Percentiles rank a stretch among this genome's conserved stretches.
These are phyloP conservation scores for Ophiostoma quercus DNA, from an alignment of 2,329 filamentous ascomycete species.

Conservation along the genomic window DNA sequence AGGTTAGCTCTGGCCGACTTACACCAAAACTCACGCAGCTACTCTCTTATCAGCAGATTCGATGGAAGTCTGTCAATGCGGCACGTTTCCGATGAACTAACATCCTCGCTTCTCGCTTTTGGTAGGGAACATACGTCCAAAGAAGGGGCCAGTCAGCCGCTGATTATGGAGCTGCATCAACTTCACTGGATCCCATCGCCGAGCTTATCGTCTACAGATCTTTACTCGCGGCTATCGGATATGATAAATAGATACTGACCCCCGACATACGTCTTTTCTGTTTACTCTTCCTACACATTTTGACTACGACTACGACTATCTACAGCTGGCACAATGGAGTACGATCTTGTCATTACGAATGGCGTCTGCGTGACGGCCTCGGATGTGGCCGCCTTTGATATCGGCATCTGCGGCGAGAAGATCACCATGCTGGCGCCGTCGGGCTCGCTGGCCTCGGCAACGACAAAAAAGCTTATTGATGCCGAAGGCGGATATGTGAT, in stretches of 20 bases:
- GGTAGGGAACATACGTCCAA: background rate
- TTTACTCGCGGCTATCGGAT: background rate
- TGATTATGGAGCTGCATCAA: background rate
- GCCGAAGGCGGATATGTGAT: conserved; percentile 42
- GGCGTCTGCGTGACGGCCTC: conserved; percentile 41
- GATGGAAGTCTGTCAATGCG: background rate
- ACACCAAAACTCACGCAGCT: background rate
- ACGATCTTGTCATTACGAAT: conserved; percentile 41
- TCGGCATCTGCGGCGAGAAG: conserved; percentile 42
- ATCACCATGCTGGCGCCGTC: conserved; percentile 39
- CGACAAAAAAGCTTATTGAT: conserved; percentile 36
- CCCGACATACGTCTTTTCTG: background rate
- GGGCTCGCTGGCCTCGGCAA: conserved; percentile 32
- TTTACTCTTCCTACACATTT: background rate
- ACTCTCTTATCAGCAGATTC: background rate
- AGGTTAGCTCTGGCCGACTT: background rate
- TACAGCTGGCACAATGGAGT: conserved; percentile 21
- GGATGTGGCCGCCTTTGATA: conserved; percentile 40
- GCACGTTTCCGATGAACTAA: background rate
- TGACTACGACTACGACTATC: background rate
- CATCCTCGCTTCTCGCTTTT: background rate
- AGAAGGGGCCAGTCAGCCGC: background rate
- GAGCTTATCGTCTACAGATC: background rate
- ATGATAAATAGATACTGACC: background rate
- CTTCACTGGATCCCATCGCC: background rate